Evolutionary conservation across 257 asterid genomes (phyloP).

Genomic region (Fraxinus quadrangulata): DNA sequence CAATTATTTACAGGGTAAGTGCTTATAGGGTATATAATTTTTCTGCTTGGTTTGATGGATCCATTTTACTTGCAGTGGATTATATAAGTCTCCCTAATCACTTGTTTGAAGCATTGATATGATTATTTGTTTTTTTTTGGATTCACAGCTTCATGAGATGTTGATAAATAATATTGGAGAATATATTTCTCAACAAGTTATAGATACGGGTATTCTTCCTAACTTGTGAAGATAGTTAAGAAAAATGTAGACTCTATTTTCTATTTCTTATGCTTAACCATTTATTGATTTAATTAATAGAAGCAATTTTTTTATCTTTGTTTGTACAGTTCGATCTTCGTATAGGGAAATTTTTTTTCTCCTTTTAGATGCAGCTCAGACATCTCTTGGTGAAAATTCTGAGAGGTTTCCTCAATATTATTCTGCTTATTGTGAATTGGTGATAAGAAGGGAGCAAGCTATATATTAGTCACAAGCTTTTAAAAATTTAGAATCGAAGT

Average conservation of each 20-base stretch:
- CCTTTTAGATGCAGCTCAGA: no score
- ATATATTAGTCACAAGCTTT: slow-evolving; percentile 8
- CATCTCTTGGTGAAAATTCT: no score
- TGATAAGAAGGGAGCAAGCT: slow-evolving; percentile 33
- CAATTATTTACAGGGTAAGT: slow-evolving; percentile 83
- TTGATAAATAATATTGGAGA: slow-evolving; percentile 89
- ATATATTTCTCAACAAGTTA: slow-evolving; percentile 83
- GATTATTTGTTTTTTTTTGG: slow-evolving; percentile 24
- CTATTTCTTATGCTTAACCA: neutral
- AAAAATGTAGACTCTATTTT: slow-evolving; percentile 60
- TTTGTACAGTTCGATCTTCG: slow-evolving; percentile 67
- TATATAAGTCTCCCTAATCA: neutral
- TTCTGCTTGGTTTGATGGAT: neutral
- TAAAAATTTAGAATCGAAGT: slow-evolving; percentile 1
- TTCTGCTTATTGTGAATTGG: no score
- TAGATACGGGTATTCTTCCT: slow-evolving; percentile 74
- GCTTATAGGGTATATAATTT: neutral
- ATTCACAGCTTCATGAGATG: slow-evolving; percentile 88
- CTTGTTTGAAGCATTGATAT: slow-evolving; percentile 11
- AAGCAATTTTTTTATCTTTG: slow-evolving; percentile 11
- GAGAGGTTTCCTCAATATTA: no score
- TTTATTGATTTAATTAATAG: slow-evolving; percentile 15
- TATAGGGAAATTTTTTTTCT: slow-evolving; percentile 58
- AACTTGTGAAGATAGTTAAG: slow-evolving; percentile 85
- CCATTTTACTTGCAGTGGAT: neutral